phyloP scores from a whole-genome alignment of 2,329 filamentous ascomycete genomes.

The Chrysosporium queenslandicum region DNA sequence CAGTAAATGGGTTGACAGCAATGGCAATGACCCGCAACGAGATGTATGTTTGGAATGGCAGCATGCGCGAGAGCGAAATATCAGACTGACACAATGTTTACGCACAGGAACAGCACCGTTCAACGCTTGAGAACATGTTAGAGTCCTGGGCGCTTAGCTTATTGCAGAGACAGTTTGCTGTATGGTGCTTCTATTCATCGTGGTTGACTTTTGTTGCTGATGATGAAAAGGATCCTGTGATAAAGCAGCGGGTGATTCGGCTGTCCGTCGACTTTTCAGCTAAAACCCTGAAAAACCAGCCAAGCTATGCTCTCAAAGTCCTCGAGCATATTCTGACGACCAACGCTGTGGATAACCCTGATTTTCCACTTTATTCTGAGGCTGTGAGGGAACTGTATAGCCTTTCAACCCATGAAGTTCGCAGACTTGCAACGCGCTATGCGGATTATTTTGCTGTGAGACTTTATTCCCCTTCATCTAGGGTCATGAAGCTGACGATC shows the following conservation, averaged over 20 bases:
- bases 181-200: slow-evolving; percentile 15
- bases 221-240: slow-evolving; percentile 57
- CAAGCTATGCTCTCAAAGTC: slow-evolving; percentile 75
- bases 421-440: slow-evolving; percentile 80
- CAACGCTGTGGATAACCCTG: slow-evolving; percentile 61
- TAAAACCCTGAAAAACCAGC: slow-evolving; percentile 64
- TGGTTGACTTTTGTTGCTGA: slow-evolving; percentile 16
- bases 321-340: slow-evolving; percentile 84
- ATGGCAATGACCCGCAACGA: slow-evolving; percentile 44
- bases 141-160: slow-evolving; percentile 35
- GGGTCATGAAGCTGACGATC: slow-evolving; percentile 21
- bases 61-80: neutral
- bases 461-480: neutral
- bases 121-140: slow-evolving; percentile 30
- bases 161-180: slow-evolving; percentile 35
- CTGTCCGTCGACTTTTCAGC: slow-evolving; percentile 77
- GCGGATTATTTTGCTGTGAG: slow-evolving; percentile 73
- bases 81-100: neutral
- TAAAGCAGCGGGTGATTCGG: slow-evolving; percentile 71
- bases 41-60: slow-evolving; percentile 28
- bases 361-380: slow-evolving; percentile 67
- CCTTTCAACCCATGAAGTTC: slow-evolving; percentile 76
- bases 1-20: slow-evolving; percentile 59
- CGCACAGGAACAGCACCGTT: slow-evolving; percentile 29
- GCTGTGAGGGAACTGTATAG: slow-evolving; percentile 80